Evolutionary conservation across 2,329 filamentous ascomycete species (phyloP).

Genomic region (Ceratocystis ficicola): DNA sequence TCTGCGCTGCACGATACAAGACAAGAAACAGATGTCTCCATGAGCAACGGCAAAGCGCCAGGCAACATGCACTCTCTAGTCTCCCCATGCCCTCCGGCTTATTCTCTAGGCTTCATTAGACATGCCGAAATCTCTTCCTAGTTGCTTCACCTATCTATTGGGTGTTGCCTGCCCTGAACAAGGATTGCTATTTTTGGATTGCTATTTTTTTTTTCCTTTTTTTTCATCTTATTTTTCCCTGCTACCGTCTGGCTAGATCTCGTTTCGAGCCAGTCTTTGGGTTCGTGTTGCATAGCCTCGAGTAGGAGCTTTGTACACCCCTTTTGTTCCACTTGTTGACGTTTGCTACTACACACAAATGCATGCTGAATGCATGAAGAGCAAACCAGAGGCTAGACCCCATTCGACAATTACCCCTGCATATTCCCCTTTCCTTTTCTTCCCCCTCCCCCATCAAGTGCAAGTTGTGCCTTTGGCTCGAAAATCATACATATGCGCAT

Average conservation of each 20-base stretch:
- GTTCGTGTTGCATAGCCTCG: constrained; percentile 7
- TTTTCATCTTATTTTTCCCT: neutral
- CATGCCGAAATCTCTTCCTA: neutral
- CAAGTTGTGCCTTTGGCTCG: constrained; percentile 1
- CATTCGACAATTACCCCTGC: neutral
- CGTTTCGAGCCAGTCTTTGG: neutral
- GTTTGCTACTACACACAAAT: neutral
- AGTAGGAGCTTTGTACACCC: neutral
- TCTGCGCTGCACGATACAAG: constrained; percentile 9
- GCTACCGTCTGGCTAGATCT: neutral
- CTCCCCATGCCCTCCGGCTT: neutral
- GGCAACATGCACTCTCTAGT: neutral
- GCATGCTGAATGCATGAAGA: neutral
- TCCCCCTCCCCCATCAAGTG: neutral
- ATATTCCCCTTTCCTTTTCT: constrained; percentile 6
- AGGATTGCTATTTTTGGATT: neutral
- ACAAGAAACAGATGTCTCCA: constrained; percentile 2
- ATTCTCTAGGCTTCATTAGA: neutral
- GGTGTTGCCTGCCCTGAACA: neutral
- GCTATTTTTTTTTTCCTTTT: neutral
- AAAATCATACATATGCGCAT: constrained; percentile 7
- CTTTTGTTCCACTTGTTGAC: neutral
- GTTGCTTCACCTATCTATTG: neutral
- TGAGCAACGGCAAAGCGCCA: neutral
- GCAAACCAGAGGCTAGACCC: neutral